These are phyloP conservation scores for Trichoderma koningii DNA, from an alignment of 2,329 filamentous ascomycete species.

Conservation along the genomic window DNA sequence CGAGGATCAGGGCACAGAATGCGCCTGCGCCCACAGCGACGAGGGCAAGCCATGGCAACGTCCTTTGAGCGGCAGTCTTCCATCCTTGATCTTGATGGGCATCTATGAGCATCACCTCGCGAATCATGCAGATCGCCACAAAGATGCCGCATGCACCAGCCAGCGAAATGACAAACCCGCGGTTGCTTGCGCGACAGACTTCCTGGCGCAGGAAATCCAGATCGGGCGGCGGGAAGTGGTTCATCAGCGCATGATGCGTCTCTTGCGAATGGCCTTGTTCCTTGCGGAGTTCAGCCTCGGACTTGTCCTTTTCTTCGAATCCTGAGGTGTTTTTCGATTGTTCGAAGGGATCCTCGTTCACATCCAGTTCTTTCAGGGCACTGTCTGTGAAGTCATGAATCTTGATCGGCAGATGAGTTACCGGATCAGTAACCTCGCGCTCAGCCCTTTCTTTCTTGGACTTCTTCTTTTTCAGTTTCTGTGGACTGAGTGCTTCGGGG, in stretches of 20 bases:
- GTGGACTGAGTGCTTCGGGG: slow-evolving; percentile 45
- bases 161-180: slow-evolving; percentile 42
- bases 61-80: slow-evolving; percentile 9
- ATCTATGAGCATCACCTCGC: slow-evolving; percentile 27
- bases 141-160: slow-evolving; percentile 41
- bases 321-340: slow-evolving; percentile 43
- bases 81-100: slow-evolving; percentile 18
- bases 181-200: slow-evolving; percentile 38
- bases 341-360: slow-evolving; percentile 41
- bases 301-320: slow-evolving; percentile 43
- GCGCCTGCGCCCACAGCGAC: slow-evolving; percentile 29
- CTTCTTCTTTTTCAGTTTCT: slow-evolving; percentile 48
- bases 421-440: slow-evolving; percentile 69
- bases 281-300: slow-evolving; percentile 41
- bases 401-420: slow-evolving; percentile 68
- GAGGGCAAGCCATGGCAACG: slow-evolving; percentile 42
- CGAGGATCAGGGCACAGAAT: slow-evolving; percentile 30
- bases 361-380: slow-evolving; percentile 50
- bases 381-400: slow-evolving; percentile 70
- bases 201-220: slow-evolving; percentile 46
- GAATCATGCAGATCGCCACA: slow-evolving; percentile 33
- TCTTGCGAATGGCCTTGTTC: slow-evolving; percentile 43
- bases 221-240: slow-evolving; percentile 52
- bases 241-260: slow-evolving; percentile 46
- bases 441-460: slow-evolving; percentile 54